Evolutionary conservation across 1,284 basidiomycete species (phyloP), one percentile per base, ranked within the genome.

Genomic region (Cutaneotrichosporon sp.): DNA sequence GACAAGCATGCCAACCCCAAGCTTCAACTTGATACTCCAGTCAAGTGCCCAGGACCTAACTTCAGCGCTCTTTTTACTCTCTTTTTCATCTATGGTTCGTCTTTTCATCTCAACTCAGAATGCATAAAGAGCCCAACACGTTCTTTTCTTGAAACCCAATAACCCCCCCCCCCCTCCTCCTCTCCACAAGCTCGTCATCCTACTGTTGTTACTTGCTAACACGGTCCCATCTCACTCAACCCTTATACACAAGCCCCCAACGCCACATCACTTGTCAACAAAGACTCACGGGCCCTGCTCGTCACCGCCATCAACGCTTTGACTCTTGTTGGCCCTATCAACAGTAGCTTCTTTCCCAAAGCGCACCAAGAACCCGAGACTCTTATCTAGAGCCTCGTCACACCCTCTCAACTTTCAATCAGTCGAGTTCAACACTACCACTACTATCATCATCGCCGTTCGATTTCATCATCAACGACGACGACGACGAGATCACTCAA

Each of bases 1-100:
- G 13, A n/a, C 51, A 53, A 53, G 31, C 31, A 53, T 53, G 30
- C 49, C 49, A 11, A 22, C 26, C 49, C 49, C 22, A 50, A 26
- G 49, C 26, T 50, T 50, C 42, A 21, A 49, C 50, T 31, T 31
- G 50, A 31, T 1, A 5, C 47, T 49, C 50, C 13, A 30, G 26
- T 51, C 50, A 31, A 30, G 50, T 51, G n/a, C 26, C 18, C 47
- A 49, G 47, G 47, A 26, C 26, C 26, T 26, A 1, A 26, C 47
- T 11, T 21, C 49, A 50, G 21, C 30, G 22, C 49, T 9, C 30
- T 7, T 18, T 31, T 21, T n/a, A 14, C 30, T 30, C 30, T n/a
- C 31, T 53, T 8, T 8, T 34, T 34, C 30, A 26, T 26, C 4
- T 31, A 18, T 32, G 14, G 51, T 31, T 18, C 18, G 26, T 53